Evolutionary conservation across 768 basidiomycete species (phyloP).

Genomic region (Boletus rex-veris): DNA sequence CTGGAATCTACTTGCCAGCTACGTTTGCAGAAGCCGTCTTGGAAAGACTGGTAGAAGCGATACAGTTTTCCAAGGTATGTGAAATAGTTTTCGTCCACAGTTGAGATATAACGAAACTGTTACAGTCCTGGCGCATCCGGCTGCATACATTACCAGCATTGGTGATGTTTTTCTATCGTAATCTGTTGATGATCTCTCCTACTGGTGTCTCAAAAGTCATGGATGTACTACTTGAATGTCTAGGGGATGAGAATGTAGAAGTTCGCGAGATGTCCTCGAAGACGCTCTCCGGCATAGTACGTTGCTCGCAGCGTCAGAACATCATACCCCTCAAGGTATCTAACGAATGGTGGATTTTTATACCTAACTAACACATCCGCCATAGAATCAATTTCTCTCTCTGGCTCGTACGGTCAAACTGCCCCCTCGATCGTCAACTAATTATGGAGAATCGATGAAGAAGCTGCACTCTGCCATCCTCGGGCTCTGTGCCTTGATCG

Average conservation of each 20-base stretch:
- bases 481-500: constrained; percentile 89
- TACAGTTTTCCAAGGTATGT: constrained; percentile 74
- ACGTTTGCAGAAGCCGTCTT: constrained; percentile 62
- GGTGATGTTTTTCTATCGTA: constrained; percentile 88
- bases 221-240: constrained; percentile 79
- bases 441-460: constrained; percentile 69
- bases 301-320: constrained; percentile 86
- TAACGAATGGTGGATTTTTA: background rate
- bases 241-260: constrained; percentile 88
- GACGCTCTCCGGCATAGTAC: constrained; percentile 79
- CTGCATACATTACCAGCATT: constrained; percentile 84
- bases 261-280: constrained; percentile 89
- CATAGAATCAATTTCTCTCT: constrained; percentile 75
- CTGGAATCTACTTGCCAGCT: constrained; percentile 70
- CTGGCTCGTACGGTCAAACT: constrained; percentile 59
- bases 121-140: constrained; percentile 86
- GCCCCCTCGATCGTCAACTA: constrained; percentile 64
- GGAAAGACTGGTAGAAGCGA: constrained; percentile 60
- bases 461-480: constrained; percentile 86
- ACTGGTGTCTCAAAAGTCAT: constrained; percentile 66
- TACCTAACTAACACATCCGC: constrained; percentile 5
- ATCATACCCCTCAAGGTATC: constrained; percentile 79
- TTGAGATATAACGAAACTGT: constrained; percentile 10
- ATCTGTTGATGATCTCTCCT: constrained; percentile 72
- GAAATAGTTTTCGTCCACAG: background rate